phyloP scores from a whole-genome alignment of 2,329 filamentous ascomycete species.

The Coleophoma eucalyptorum region DNA sequence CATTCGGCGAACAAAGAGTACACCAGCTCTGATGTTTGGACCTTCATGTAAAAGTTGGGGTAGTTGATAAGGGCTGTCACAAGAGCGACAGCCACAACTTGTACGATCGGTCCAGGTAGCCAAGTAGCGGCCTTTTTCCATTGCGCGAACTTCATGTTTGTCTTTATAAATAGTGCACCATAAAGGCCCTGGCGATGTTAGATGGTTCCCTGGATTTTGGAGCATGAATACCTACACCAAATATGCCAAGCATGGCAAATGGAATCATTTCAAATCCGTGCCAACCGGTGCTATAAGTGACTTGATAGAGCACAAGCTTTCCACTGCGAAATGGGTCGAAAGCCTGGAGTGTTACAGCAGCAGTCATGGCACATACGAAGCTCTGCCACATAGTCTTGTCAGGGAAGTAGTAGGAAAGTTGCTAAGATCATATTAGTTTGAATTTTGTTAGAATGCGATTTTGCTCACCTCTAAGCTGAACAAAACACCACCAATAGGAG shows the following conservation, averaged over 20 bases:
- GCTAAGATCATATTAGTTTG: constrained; percentile 40
- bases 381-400: constrained; percentile 99
- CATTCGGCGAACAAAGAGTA: constrained; percentile 92
- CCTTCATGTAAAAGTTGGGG: constrained; percentile 93
- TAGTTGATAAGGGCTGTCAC: constrained; percentile 89
- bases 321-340: constrained; percentile 93
- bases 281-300: constrained; percentile 88
- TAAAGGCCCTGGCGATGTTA: constrained; percentile 64
- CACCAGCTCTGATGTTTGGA: constrained; percentile 86
- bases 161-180: constrained; percentile 89
- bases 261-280: constrained; percentile 91
- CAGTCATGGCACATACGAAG: constrained; percentile 99
- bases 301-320: constrained; percentile 93
- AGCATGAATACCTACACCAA: constrained; percentile 53
- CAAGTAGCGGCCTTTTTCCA: constrained; percentile 68
- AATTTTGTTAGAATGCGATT: neutral
- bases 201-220: neutral
- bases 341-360: constrained; percentile 86
- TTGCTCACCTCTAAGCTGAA: constrained; percentile 80
- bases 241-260: constrained; percentile 79
- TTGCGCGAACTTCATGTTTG: constrained; percentile 81
- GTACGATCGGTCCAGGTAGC: constrained; percentile 69
- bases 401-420: constrained; percentile 95
- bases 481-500: constrained; percentile 88
- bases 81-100: constrained; percentile 76